These are phyloP conservation scores for Orobanche coerulescens DNA, from an alignment of 257 asterid genomes.

Conservation along the genomic window DNA sequence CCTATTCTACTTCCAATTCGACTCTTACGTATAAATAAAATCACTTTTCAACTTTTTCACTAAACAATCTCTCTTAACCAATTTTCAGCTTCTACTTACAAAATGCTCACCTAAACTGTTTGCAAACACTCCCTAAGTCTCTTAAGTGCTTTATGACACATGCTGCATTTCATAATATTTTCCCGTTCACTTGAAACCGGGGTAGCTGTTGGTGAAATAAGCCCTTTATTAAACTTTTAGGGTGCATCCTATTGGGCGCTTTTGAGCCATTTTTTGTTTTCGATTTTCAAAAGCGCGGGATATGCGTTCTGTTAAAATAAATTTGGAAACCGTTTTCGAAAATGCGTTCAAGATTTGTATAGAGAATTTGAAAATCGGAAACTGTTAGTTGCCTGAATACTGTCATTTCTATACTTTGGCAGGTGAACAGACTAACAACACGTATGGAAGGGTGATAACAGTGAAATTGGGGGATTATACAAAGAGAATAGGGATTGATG, in stretches of 20 bases:
- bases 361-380: no score
- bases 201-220: not conserved
- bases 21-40: no score
- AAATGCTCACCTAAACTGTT: no score
- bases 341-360: not conserved
- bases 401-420: conserved; percentile 16
- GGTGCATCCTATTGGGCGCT: no score
- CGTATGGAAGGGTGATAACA: conserved; percentile 71
- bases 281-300: no score
- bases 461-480: conserved; percentile 65
- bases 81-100: no score
- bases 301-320: no score
- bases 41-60: no score
- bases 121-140: not conserved
- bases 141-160: not conserved
- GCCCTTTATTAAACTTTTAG: no score
- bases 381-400: not conserved
- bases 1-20: no score
- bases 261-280: no score
- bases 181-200: not conserved
- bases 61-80: no score
- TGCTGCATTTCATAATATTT: not conserved
- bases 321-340: not conserved
- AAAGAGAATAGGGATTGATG: conserved; percentile 78
- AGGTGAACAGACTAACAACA: conserved; percentile 60